Conservation (phyloP, 148 eudicot species). For the Nyssa sinensis region DNA sequence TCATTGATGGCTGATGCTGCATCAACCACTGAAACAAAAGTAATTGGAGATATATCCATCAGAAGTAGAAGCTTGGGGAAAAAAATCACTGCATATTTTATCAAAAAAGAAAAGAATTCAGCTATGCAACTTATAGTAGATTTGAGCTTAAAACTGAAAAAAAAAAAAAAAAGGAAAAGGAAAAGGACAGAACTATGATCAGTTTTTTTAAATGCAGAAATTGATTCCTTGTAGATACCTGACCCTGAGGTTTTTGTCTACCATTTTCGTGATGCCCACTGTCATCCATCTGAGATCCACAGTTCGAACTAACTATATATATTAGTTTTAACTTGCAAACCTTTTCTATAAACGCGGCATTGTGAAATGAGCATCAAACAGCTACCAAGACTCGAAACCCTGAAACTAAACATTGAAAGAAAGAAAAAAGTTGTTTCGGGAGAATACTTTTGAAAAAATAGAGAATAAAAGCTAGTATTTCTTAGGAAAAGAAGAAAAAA, state of each 20-base stretch:
- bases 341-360: constrained; percentile 5
- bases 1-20: constrained; percentile 98
- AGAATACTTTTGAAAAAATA: neutral
- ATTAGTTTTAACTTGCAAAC: constrained; percentile 9
- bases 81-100: neutral
- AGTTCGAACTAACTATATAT: neutral
- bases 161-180: too few species aligned
- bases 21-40: constrained; percentile 67
- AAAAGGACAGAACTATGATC: neutral
- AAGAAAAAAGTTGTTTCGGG: neutral
- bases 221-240: constrained; percentile 41
- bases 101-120: neutral
- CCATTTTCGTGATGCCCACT: constrained; percentile 86
- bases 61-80: neutral
- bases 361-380: constrained; percentile 7
- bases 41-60: neutral
- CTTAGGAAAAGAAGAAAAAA: too few species aligned
- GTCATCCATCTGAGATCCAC: constrained; percentile 61
- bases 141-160: neutral
- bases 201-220: neutral
- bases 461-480: too few species aligned
- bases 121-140: neutral
- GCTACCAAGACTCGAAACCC: neutral
- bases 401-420: constrained; percentile 3
- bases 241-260: constrained; percentile 79